Evolutionary conservation across 2,329 filamentous ascomycete species (phyloP).

Genomic region (Pseudogymnoascus pannorum): DNA sequence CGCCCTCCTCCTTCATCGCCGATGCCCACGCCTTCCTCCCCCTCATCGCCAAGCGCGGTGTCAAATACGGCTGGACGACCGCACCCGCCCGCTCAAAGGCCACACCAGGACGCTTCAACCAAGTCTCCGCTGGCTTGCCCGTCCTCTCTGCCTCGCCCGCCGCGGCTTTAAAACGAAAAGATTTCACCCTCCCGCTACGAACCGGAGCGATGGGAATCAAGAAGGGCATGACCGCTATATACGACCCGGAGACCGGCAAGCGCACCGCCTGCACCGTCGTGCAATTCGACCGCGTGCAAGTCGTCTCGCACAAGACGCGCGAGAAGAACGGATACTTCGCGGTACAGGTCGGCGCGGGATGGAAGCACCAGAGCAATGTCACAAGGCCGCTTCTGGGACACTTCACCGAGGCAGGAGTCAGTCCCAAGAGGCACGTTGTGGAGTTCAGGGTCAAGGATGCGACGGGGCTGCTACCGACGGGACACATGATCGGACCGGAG

Average conservation of each 20-base stretch:
- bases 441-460: constrained; percentile 81
- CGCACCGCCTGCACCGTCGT: constrained; percentile 85
- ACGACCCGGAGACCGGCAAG: constrained; percentile 64
- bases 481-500: constrained; percentile 68
- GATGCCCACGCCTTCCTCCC: constrained; percentile 26
- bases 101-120: constrained; percentile 47
- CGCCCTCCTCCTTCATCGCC: constrained; percentile 26
- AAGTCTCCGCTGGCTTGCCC: constrained; percentile 48
- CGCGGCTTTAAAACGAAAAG: constrained; percentile 52
- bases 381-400: constrained; percentile 81
- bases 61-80: constrained; percentile 50
- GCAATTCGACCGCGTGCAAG: constrained; percentile 87
- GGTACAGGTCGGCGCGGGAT: constrained; percentile 78
- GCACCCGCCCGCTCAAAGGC: constrained; percentile 41
- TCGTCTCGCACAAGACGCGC: constrained; percentile 77
- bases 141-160: constrained; percentile 50
- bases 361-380: constrained; percentile 66
- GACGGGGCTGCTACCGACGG: constrained; percentile 67
- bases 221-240: constrained; percentile 93
- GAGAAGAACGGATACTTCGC: constrained; percentile 84
- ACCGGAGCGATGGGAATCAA: constrained; percentile 82
- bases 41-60: constrained; percentile 27
- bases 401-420: constrained; percentile 73
- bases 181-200: constrained; percentile 55
- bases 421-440: constrained; percentile 73